phyloP scores from a whole-genome alignment of 2,329 filamentous ascomycete genomes.

The Fusarium begoniae region DNA sequence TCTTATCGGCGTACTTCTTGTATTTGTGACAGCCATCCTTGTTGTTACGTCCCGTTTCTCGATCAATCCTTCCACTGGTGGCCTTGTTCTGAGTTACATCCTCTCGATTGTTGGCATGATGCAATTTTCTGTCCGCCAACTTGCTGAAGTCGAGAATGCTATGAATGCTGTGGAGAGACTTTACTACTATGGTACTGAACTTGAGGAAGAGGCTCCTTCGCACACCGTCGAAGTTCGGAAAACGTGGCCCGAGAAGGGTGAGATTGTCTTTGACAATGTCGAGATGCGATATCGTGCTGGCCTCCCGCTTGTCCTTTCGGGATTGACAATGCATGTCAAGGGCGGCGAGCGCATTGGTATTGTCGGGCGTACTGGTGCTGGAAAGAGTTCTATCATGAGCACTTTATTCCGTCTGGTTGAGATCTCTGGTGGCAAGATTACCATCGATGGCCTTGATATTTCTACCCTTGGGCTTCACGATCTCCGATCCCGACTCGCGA shows the following conservation, averaged over 20 bases:
- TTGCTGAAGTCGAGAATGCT: constrained; percentile 95
- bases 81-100: constrained; percentile 92
- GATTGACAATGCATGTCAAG: constrained; percentile 74
- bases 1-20: constrained; percentile 81
- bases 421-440: constrained; percentile 68
- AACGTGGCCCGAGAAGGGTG: constrained; percentile 86
- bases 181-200: constrained; percentile 84
- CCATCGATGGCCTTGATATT: constrained; percentile 75
- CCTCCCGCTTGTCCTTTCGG: constrained; percentile 77
- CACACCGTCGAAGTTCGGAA: constrained; percentile 77
- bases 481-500: constrained; percentile 78
- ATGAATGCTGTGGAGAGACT: constrained; percentile 97
- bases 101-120: constrained; percentile 94
- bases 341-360: constrained; percentile 84
- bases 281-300: constrained; percentile 81
- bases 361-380: constrained; percentile 82
- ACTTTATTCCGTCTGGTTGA: constrained; percentile 81
- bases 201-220: constrained; percentile 89
- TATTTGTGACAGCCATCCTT: constrained; percentile 88
- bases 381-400: constrained; percentile 86
- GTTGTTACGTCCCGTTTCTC: constrained; percentile 91
- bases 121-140: constrained; percentile 91
- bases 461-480: constrained; percentile 78
- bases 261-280: constrained; percentile 79
- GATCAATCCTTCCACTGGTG: constrained; percentile 84